Evolutionary conservation across 2,329 filamentous ascomycete genomes (phyloP), one percentile per base, ranked within the genome.

Genomic region (Calonectria pauciramosa): DNA sequence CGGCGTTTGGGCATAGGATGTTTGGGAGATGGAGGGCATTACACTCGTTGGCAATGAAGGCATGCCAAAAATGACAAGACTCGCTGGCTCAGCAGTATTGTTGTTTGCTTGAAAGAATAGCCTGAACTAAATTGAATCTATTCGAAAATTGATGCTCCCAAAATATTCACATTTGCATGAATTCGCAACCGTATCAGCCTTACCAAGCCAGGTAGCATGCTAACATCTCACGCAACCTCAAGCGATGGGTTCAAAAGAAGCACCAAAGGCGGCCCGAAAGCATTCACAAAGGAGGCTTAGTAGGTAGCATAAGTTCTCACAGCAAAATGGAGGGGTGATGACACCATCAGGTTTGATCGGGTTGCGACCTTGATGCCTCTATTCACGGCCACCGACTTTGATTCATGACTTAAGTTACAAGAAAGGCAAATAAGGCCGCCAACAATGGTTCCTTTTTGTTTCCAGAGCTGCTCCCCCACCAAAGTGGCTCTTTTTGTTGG

Each of bases 1-100:
- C 6, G 72, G 72, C 72, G 72, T 74, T 74, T 26, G 26, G 51
- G 68, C 64, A 72, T 36, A 23, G 28, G 69, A 38, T 49, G 26
- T 38, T 59, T 7, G 18, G 44, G 59, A 34, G 28, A 59, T 26
- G 47, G 30, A 66, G 56, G 20, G 23, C 16, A 60, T 41, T 16
- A 66, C 71, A 52, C 26, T 73, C 66, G 51, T 44, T 73, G 34
- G 23, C 30, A 70, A 60, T 66, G 23, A 13, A 16, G 5, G 13
- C 28, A 34, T 30, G 26, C 32, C n/a, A 49, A 34, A 38, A 34
- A 47, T 30, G 20, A 23, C 56, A n/a, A 14, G 14, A 20, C 32
- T 23, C 26, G 23, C 59, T 44, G 41, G 36, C 18, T 65, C 32
- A 11, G 41, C 13, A 16, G 54, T 26, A 41, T 32, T 26, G 16